phyloP scores from a whole-genome alignment of 1,139 yeast species.

The Hansenula sp. region DNA sequence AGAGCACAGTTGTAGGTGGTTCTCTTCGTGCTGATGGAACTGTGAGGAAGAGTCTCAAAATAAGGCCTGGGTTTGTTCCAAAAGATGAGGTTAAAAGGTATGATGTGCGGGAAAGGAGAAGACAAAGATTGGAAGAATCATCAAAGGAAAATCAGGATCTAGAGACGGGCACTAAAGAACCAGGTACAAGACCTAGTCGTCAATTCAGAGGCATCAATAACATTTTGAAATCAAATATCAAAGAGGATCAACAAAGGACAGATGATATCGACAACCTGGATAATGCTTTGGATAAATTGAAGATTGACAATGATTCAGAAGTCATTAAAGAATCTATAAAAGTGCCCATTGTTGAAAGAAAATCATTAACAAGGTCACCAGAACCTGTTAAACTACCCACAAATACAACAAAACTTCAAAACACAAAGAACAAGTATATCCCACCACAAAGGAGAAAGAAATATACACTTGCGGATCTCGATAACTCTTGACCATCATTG shows the following conservation, averaged over 20 bases:
- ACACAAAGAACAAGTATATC: conserved; percentile 6
- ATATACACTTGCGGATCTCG: conserved; percentile 14
- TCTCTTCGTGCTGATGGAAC: conserved; percentile 35
- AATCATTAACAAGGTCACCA: too few relatives aligned
- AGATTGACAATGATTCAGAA: neutral
- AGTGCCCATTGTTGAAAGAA: too few relatives aligned
- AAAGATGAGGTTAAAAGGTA: conserved; percentile 32
- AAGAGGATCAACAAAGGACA: neutral
- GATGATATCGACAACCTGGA: neutral
- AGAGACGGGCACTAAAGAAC: neutral
- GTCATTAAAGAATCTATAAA: too few relatives aligned
- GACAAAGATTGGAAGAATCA: conserved; percentile 3
- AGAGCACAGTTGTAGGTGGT: conserved; percentile 19
- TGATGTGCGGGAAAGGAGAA: conserved; percentile 11
- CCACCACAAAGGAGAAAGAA: conserved; percentile 13
- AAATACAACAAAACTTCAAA: neutral
- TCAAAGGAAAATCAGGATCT: neutral
- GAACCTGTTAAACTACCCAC: neutral
- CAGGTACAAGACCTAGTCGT: conserved; percentile 14
- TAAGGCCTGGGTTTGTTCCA: conserved; percentile 36
- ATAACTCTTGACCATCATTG: conserved; percentile 6
- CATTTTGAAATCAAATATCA: neutral
- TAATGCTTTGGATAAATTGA: neutral
- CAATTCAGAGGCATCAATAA: conserved; percentile 1
- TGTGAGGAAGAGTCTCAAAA: conserved; percentile 28